These are phyloP conservation scores for Astragalus membranaceus DNA, from an alignment of 306 rosid species.

Conservation along the genomic window DNA sequence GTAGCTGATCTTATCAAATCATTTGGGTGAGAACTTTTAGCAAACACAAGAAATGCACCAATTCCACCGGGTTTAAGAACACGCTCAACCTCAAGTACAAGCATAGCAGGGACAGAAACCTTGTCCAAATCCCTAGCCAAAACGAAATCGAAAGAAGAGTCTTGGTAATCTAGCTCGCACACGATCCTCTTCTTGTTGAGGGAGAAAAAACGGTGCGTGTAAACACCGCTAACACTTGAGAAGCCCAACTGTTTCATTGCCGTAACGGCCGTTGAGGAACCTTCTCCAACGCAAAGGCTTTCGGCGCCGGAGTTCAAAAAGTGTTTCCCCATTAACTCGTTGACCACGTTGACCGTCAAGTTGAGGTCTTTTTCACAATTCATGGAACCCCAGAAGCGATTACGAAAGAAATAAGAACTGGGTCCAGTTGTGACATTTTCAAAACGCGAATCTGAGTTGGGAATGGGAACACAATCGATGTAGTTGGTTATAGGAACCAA, in stretches of 20 bases:
- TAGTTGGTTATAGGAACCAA: no score
- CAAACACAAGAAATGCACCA: constrained; percentile 62
- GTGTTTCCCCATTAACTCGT: constrained; percentile 44
- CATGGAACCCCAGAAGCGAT: constrained; percentile 42
- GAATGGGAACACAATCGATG: no score
- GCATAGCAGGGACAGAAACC: constrained; percentile 64
- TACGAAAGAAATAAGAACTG: constrained; percentile 35
- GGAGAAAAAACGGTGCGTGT: constrained; percentile 48
- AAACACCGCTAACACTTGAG: constrained; percentile 38
- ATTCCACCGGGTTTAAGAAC: constrained; percentile 82
- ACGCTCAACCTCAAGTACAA: constrained; percentile 86
- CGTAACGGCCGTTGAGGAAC: constrained; percentile 41
- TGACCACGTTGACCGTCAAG: constrained; percentile 54
- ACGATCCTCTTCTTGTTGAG: constrained; percentile 46
- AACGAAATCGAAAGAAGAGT: constrained; percentile 70
- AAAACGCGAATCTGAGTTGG: neutral
- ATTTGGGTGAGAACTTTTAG: constrained; percentile 31
- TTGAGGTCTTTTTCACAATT: constrained; percentile 41
- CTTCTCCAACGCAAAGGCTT: constrained; percentile 80
- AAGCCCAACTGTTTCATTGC: constrained; percentile 71
- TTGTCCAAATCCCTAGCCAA: constrained; percentile 56
- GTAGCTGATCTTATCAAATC: constrained; percentile 67
- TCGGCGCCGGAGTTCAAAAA: constrained; percentile 38
- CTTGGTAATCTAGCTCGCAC: constrained; percentile 44
- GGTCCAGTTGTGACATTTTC: constrained; percentile 13